These are phyloP conservation scores for Solanum megistacrolobum DNA, from an alignment of 257 asterid genomes.

Conservation along the genomic window DNA sequence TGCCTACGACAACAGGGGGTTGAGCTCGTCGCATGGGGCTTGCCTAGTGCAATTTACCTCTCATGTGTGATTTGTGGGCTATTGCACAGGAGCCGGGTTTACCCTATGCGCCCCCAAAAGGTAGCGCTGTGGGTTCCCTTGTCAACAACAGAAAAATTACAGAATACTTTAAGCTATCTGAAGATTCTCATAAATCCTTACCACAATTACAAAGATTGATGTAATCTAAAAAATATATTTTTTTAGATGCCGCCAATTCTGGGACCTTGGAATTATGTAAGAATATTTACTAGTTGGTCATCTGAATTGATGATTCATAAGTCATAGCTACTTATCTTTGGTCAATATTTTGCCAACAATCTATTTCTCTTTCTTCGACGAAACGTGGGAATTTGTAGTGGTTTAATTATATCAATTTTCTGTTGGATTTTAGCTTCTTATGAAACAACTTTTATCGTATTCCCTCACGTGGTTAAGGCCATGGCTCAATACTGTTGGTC, in stretches of 20 bases:
- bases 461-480: neutral
- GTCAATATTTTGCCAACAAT: neutral
- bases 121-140: neutral
- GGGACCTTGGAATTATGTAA: neutral
- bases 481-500: neutral
- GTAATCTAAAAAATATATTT: neutral
- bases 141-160: no score
- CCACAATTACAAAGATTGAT: neutral
- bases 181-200: neutral
- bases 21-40: neutral
- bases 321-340: neutral
- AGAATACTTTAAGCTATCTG: neutral
- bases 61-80: neutral
- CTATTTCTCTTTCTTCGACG: neutral
- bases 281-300: neutral
- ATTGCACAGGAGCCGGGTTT: neutral
- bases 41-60: neutral
- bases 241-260: neutral
- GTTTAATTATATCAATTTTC: neutral
- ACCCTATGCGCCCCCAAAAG: neutral
- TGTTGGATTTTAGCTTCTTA: neutral
- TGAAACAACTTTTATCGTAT: neutral
- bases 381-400: neutral
- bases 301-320: neutral
- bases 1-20: neutral